These are phyloP conservation scores for Eragrostis tef DNA, from an alignment of 202 grass and related monocot genomes.

Conservation along the genomic window DNA sequence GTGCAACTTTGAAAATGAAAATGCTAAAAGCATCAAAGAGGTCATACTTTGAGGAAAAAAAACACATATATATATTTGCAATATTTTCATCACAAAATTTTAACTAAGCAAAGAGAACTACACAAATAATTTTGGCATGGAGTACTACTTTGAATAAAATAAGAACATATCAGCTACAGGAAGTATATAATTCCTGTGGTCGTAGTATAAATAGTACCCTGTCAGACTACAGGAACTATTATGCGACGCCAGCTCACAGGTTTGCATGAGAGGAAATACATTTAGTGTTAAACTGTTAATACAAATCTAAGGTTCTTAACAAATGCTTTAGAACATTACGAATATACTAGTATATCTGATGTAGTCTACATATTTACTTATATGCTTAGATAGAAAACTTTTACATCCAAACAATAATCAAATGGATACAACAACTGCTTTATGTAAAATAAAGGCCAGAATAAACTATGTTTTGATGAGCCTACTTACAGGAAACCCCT, in stretches of 20 bases:
- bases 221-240: neutral
- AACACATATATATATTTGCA: neutral
- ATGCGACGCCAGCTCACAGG: neutral
- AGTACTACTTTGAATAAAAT: too few relatives aligned
- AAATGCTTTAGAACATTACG: conserved; percentile 13
- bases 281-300: neutral
- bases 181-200: neutral
- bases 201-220: neutral
- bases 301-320: neutral
- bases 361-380: conserved; percentile 2
- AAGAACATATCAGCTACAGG: neutral
- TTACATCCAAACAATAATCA: neutral
- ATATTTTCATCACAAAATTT: neutral
- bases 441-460: neutral
- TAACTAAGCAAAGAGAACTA: neutral
- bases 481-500: conserved; percentile 77
- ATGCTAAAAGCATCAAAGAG: conserved; percentile 15
- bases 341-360: neutral
- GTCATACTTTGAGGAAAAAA: neutral
- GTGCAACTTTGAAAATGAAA: neutral
- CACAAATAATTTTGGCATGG: conserved; percentile 1
- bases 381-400: neutral
- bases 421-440: conserved; percentile 18
- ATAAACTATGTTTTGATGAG: neutral
- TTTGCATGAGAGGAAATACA: conserved; percentile 7